Evolutionary conservation across 768 basidiomycete genomes (phyloP).

Genomic region (Boletus bicolor): DNA sequence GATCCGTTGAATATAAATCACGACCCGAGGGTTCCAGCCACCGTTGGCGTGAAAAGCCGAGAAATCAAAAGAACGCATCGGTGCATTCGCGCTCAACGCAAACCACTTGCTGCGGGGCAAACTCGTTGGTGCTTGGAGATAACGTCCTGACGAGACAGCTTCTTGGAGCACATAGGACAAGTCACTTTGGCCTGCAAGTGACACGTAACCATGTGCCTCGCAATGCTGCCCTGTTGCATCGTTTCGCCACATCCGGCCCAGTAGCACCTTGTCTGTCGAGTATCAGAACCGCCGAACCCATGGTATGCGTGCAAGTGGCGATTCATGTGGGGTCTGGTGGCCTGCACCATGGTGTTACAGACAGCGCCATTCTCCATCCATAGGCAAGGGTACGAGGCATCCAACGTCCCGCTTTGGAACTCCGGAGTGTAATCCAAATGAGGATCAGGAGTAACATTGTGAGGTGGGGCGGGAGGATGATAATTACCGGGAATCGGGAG

Average conservation of each 20-base stretch:
- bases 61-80: background rate
- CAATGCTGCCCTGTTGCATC: constrained; percentile 30
- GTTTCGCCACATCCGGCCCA: constrained; percentile 20
- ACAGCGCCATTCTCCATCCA: constrained; percentile 14
- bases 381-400: constrained; percentile 15
- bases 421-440: background rate
- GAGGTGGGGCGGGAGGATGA: background rate
- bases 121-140: constrained; percentile 27
- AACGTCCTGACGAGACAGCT: constrained; percentile 27
- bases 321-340: constrained; percentile 25
- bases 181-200: constrained; percentile 28
- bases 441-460: background rate
- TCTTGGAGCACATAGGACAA: constrained; percentile 27
- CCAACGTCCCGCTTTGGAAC: background rate
- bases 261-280: constrained; percentile 16
- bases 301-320: constrained; percentile 26
- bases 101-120: constrained; percentile 19
- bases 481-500: background rate
- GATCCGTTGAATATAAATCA: background rate
- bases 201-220: constrained; percentile 27
- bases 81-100: constrained; percentile 8
- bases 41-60: background rate
- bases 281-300: constrained; percentile 22
- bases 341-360: constrained; percentile 20
- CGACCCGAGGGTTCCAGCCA: background rate